Evolutionary conservation across 2,329 filamentous ascomycete species (phyloP).

Genomic region (Colletotrichum sidae): DNA sequence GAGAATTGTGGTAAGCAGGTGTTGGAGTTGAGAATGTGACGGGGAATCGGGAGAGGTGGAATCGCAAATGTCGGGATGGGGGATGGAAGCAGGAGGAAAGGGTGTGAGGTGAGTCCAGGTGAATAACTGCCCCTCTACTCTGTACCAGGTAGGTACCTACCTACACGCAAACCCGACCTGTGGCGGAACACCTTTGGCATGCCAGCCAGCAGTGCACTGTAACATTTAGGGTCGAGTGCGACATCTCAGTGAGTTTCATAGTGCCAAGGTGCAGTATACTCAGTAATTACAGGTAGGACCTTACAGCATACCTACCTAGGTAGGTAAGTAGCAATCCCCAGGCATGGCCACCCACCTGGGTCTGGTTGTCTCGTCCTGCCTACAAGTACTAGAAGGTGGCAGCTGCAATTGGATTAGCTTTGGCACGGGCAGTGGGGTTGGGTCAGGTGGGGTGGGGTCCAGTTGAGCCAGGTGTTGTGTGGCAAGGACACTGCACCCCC

Average conservation of each 20-base stretch:
- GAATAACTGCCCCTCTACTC: constrained; percentile 44
- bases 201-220: constrained; percentile 11
- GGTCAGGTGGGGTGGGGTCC: constrained; percentile 30
- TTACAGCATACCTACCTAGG: too few relatives aligned
- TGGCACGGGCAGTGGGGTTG: constrained; percentile 28
- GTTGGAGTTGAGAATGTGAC: constrained; percentile 48
- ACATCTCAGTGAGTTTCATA: too few relatives aligned
- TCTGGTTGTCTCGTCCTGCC: constrained; percentile 28
- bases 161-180: constrained; percentile 52
- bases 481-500: neutral
- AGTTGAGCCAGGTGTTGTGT: neutral
- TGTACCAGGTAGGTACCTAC: too few relatives aligned
- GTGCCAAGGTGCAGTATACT: too few relatives aligned
- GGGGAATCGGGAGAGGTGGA: constrained; percentile 32
- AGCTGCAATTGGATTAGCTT: constrained; percentile 38
- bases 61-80: constrained; percentile 42
- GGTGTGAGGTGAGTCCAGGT: constrained; percentile 43
- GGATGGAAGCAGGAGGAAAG: constrained; percentile 48
- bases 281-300: too few relatives aligned
- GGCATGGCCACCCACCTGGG: constrained; percentile 11
- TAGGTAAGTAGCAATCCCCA: too few relatives aligned
- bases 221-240: too few relatives aligned
- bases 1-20: constrained; percentile 37
- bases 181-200: constrained; percentile 35
- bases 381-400: neutral